phyloP scores from a whole-genome alignment of 768 basidiomycete genomes.

The Termitomyces titanicus region DNA sequence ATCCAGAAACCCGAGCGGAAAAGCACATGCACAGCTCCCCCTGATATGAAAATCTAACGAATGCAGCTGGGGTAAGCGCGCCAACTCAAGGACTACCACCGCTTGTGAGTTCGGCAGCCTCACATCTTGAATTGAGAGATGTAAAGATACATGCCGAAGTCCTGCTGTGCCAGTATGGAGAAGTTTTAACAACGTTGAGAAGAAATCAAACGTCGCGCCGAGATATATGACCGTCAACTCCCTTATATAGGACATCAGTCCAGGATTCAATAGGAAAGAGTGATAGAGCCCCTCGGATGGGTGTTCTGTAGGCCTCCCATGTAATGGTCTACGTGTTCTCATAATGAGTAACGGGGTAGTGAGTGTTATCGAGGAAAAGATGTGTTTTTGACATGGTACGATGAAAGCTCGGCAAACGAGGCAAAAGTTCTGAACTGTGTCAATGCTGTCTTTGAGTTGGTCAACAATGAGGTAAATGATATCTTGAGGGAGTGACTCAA shows the following conservation, averaged over 20 bases:
- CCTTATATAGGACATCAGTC: background rate
- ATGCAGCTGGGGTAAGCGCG: too few relatives aligned
- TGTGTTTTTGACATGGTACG: background rate
- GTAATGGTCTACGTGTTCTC: background rate
- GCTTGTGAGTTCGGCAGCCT: background rate
- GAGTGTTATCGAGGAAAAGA: background rate
- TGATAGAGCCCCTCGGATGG: background rate
- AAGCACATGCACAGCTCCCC: background rate
- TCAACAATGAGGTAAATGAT: background rate
- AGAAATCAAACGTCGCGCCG: background rate
- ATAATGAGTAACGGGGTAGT: background rate
- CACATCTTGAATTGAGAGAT: background rate
- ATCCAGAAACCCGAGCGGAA: background rate
- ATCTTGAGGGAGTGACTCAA: background rate
- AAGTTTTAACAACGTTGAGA: background rate
- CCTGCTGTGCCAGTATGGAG: background rate
- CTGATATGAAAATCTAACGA: background rate
- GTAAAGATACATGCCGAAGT: background rate
- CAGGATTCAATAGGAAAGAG: background rate
- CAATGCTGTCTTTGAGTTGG: background rate
- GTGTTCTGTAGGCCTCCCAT: background rate
- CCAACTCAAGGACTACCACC: too few relatives aligned
- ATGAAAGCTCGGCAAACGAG: background rate
- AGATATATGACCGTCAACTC: background rate
- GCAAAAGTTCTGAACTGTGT: background rate